Conservation (phyloP, 1,284 basidiomycete species). For the Moniliophthora roreri region DNA sequence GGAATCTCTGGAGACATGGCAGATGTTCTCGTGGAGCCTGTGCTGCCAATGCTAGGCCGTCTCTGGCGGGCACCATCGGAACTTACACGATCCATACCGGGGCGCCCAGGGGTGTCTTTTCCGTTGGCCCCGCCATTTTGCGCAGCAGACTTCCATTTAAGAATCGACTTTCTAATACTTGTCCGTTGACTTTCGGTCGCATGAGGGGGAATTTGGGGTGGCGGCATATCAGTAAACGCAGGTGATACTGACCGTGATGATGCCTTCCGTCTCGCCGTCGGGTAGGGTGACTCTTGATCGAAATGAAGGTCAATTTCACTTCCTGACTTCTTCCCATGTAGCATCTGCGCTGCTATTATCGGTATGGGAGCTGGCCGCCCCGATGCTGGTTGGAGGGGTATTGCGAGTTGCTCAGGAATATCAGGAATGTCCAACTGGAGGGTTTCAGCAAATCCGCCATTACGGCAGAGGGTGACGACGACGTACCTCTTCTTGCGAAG, state of each 20-base stretch:
- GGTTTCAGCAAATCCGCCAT: no score
- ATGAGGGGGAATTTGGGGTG: conserved; percentile 13
- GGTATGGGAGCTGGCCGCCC: conserved; percentile 14
- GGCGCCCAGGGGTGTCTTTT: conserved; percentile 15
- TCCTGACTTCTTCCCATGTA: conserved; percentile 22
- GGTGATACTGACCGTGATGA: conserved; percentile 23
- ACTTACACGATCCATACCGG: conserved; percentile 3
- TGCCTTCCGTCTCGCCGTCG: conserved; percentile 29
- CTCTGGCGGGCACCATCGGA: conserved; percentile 12
- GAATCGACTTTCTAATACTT: conserved; percentile 64
- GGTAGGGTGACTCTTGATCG: conserved; percentile 68
- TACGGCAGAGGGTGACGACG: no score
- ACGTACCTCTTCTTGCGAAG: conserved; percentile 38
- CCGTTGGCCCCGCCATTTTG: conserved; percentile 24
- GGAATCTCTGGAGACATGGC: conserved; percentile 35
- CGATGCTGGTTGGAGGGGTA: conserved; percentile 13
- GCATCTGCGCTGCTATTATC: conserved; percentile 26
- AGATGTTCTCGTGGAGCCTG: conserved; percentile 31
- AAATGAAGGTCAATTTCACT: conserved; percentile 48
- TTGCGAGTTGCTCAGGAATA: conserved; percentile 23
- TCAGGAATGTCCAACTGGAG: conserved; percentile 39
- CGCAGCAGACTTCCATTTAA: conserved; percentile 56
- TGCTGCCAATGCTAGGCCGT: conserved; percentile 34
- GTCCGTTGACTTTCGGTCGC: conserved; percentile 32
- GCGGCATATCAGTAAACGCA: conserved; percentile 19